A percentile compares a stretch with the other conserved stretches of the same genome.
Conservation (phyloP, 345 rosid genomes). For the sweet orange (Citrus sinensis) region DNA sequence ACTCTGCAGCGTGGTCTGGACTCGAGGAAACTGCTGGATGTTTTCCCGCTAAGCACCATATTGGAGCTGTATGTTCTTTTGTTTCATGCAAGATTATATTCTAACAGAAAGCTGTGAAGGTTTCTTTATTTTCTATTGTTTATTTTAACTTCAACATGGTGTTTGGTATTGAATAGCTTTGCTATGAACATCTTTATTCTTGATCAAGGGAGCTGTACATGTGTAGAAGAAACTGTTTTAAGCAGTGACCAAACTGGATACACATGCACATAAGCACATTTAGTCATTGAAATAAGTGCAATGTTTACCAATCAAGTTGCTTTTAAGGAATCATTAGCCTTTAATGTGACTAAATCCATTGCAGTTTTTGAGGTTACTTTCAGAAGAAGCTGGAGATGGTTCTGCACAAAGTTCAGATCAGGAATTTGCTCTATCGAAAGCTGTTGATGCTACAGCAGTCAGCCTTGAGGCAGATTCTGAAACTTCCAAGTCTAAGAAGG, state of each 20-base stretch:
- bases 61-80: constrained; percentile 72
- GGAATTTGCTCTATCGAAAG: constrained; percentile 69
- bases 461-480: constrained; percentile 48
- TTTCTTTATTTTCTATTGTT: not conserved
- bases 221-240: not conserved
- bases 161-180: not conserved
- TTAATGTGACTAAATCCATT: not conserved
- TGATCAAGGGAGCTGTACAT: not conserved
- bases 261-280: not conserved
- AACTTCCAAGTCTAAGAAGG: constrained; percentile 55
- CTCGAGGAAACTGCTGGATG: constrained; percentile 84
- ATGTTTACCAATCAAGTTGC: not conserved
- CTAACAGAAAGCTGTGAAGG: not conserved
- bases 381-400: constrained; percentile 61
- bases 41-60: constrained; percentile 69
- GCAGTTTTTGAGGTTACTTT: constrained; percentile 73
- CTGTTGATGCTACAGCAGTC: constrained; percentile 58
- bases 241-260: not conserved
- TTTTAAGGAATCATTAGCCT: not conserved
- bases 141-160: not conserved
- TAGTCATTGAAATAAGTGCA: not conserved
- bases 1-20: constrained; percentile 74
- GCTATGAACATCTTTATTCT: not conserved
- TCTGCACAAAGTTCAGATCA: constrained; percentile 46
- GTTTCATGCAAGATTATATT: not conserved